phyloP scores from a whole-genome alignment of 208 protist genomes.

The Leishmania major region DNA sequence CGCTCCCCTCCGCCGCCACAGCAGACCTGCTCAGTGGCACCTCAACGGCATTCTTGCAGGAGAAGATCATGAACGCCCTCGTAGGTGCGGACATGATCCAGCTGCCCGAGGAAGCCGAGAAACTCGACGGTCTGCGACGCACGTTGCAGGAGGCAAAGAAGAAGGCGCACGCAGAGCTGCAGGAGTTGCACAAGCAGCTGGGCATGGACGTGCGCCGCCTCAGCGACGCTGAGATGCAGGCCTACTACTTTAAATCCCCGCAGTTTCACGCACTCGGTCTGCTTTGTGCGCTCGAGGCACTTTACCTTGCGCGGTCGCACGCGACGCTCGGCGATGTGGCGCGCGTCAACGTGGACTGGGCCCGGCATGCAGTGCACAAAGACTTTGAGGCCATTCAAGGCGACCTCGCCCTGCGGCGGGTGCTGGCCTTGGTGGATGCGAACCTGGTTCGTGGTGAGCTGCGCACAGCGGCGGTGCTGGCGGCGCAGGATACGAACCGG shows the following conservation, averaged over 20 bases:
- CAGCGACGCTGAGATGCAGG: constrained; percentile 59
- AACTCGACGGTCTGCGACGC: constrained; percentile 75
- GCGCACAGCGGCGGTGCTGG: constrained; percentile 33
- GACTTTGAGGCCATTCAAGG: constrained; percentile 70
- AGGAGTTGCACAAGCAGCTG: constrained; percentile 63
- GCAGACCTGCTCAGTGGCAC: constrained; percentile 73
- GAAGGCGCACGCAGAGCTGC: constrained; percentile 76
- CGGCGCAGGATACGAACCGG: constrained; percentile 37
- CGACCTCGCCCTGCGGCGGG: constrained; percentile 50
- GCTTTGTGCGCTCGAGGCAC: constrained; percentile 69
- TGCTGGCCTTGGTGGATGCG: constrained; percentile 69
- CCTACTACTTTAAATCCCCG: constrained; percentile 71
- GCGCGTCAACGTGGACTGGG: constrained; percentile 63
- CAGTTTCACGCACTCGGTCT: constrained; percentile 60
- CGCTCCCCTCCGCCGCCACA: constrained; percentile 65
- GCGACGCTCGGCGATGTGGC: constrained; percentile 78
- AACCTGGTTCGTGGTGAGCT: constrained; percentile 70
- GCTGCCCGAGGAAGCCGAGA: constrained; percentile 76
- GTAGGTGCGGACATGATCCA: constrained; percentile 75
- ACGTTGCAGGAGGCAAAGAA: constrained; percentile 85
- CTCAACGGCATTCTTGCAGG: constrained; percentile 75
- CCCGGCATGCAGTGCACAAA: constrained; percentile 47
- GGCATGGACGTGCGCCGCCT: constrained; percentile 76
- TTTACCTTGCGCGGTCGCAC: constrained; percentile 78
- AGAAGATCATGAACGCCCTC: constrained; percentile 69